Base-by-base conservation (phyloP, 2,329 filamentous ascomycete genomes). In the Fusarium succisae region DNA sequence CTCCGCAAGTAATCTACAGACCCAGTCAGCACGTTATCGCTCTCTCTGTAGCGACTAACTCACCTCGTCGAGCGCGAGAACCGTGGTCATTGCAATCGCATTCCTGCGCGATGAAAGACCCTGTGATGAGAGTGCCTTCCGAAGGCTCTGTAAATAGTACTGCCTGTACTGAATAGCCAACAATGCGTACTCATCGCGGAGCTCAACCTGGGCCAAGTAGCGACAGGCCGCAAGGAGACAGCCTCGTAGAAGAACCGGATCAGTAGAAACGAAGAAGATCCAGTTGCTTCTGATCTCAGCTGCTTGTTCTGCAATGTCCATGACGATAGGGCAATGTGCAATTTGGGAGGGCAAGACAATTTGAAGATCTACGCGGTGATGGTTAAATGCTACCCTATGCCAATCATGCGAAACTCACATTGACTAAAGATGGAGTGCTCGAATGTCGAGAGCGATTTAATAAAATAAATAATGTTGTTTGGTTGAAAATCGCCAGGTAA, bases 41-140 rank as follows among this genome's bases (percentile, higher is more conserved):
- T 41, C 14, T 8, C 5, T 7, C 6, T 20, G 12, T 13, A 22
- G 10, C 5, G 4, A 4, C 17, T 1, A 12, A 41, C 66, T 45
- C 18, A 63, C 66, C 56, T 69, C 66, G 5, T 69, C 66, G 17
- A 69, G 53, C 1, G 66, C 57, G 6, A 69, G 12, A 8, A 69
- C 50, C 0, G 50, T 55, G 1, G 66, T 69, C 48, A 69, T 69
- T 8, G 66, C 43, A 9, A 69, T 18, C 8, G 66, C 56, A 26
- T 30, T 22, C 18, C 66, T 56, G 9, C 56, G 30, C 4, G 50
- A 41, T 1, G 32, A 13, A 3, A 61, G 26, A n/a, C 32, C 20
- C 3, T 17, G 6, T 17, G 44, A 20, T 2, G 24, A 28, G 3
- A 69, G 26, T 8, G 26, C 30, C 22, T 20, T 18, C 13, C 38